Base-by-base conservation (phyloP, 1,284 basidiomycete genomes). In the Pseudomicrostroma phylloplanum region DNA sequence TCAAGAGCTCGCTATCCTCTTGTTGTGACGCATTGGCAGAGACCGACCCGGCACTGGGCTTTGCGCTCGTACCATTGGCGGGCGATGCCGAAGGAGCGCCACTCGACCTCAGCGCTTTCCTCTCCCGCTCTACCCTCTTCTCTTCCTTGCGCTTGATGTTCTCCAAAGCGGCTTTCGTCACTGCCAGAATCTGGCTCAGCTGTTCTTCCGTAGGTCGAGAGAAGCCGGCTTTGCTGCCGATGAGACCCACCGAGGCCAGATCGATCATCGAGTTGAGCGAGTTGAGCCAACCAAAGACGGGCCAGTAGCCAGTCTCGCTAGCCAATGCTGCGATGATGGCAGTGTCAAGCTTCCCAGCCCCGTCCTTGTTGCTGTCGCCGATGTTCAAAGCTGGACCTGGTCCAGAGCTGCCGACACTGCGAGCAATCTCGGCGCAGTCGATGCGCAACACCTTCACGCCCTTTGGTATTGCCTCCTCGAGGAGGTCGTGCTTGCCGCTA, bases 171-270 rank as follows among this genome's bases (percentile, higher is more conserved):
- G 81, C 83, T 2, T 86, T 86, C 15, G 89, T 88, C 9, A 92
- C 87, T 59, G 88, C 86, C n/a, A 98, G 84, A 46, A 97, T 86
- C 66, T 78, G 85, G 68, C 89, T 89, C 43, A 96, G 82, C 79
- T 97, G 92, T 48, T 91, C 88, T 41, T 87, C 84, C n/a, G 92
- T 83, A 0, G 92, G 88, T 11, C 85, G 88, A 55, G 87, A 88
- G 68, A 97, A 84, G 15, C 94, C 92, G 39, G 90, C 92, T 82
- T 97, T 97, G 77, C 94, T 92, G 0, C 94, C 94, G 70, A 96
- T 96, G 23, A 98, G 77, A 7, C 93, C 92, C 42, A 93, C 86
- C 60, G 89, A 88, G 0, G 91, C 92, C n/a, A 98, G 83, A 76
- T 98, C 94, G 64, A 97, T 87, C 61, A 97, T 81, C 66, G 86